Base-by-base conservation (phyloP, 164 flowering plant genomes). In the Nymphaea thermarum region DNA sequence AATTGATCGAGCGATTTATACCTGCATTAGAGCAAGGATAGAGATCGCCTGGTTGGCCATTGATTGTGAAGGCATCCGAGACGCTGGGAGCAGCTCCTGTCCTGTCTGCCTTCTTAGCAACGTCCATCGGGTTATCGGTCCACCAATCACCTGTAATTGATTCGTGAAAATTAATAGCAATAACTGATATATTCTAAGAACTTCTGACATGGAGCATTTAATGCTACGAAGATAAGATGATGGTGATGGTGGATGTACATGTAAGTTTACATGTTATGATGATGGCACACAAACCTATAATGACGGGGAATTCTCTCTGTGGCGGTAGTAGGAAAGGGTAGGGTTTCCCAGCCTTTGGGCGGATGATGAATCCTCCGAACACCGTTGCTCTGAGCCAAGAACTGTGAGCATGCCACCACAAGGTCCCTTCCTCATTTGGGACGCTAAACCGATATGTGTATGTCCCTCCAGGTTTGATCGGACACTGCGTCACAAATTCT, bases 361-460 rank as follows among this genome's bases (percentile, higher is more conserved):
- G 73, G 67, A 93, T 89, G 67, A 91, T 78, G 18, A 93, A 83
- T 65, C 96, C 93, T 63, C 98, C 97, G 77, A 89, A 88, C 43
- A 89, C 95, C 16, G 93, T 93, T 62, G 98, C 96, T 71, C 98
- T 79, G 14, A 91, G 86, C 96, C 96, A 93, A 73, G 78, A 73
- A 76, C 88, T 87, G 65, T 93, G 98, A 67, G 96, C 98, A 68
- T 93, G 98, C 97, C 97, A 93, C 97, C 98, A 93, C 67, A 93
- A 66, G 4, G 97, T 93, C 4, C 98, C 97, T 69, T 93, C 98
- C 71, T 93, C 97, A 60, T 85, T 75, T 60, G 80, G 71, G 42
- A 93, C 85, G 11, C 86, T 91, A 87, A 85, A 91, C 43, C 95
- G 65, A 81, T 93, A 93, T 4, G 93, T 91, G 83, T 93, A 93